Conservation (phyloP, 1,284 basidiomycete species). For the Ganoderma lucidum region DNA sequence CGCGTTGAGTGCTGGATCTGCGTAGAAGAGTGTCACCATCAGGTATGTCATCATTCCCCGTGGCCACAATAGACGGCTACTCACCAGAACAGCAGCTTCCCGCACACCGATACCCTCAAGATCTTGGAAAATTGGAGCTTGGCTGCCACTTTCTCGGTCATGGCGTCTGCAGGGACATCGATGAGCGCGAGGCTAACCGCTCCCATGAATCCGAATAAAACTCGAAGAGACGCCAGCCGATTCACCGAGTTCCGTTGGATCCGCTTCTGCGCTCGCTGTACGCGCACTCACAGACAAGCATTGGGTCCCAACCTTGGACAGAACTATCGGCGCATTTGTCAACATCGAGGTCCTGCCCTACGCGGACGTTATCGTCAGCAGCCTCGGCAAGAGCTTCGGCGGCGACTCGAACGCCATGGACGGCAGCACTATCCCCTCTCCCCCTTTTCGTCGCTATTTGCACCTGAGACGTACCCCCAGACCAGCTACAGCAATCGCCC, state of each 20-base stretch:
- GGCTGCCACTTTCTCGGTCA: conserved; percentile 89
- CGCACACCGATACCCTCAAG: conserved; percentile 98
- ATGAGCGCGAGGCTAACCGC: conserved; percentile 74
- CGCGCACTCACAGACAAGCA: conserved; percentile 88
- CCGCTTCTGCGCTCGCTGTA: conserved; percentile 85
- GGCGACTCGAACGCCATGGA: conserved; percentile 98
- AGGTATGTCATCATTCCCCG: conserved; percentile 52
- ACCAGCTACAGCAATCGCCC: too few species aligned
- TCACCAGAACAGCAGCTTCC: conserved; percentile 70
- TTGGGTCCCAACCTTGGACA: conserved; percentile 92
- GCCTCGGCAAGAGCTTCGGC: conserved; percentile 95
- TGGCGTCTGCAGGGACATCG: conserved; percentile 82
- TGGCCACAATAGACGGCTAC: neutral
- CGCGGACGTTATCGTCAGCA: conserved; percentile 94
- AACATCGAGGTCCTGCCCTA: conserved; percentile 94
- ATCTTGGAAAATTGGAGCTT: conserved; percentile 97
- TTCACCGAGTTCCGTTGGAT: conserved; percentile 94
- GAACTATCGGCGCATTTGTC: conserved; percentile 96
- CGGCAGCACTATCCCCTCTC: conserved; percentile 58
- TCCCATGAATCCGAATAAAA: conserved; percentile 47
- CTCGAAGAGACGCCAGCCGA: too few species aligned
- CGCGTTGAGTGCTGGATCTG: conserved; percentile 57
- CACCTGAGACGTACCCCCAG: too few species aligned
- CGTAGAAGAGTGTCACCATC: conserved; percentile 91
- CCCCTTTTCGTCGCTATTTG: too few species aligned